Evolutionary conservation across 164 flowering plant species (phyloP).

Genomic region (Dillenia turbinata): DNA sequence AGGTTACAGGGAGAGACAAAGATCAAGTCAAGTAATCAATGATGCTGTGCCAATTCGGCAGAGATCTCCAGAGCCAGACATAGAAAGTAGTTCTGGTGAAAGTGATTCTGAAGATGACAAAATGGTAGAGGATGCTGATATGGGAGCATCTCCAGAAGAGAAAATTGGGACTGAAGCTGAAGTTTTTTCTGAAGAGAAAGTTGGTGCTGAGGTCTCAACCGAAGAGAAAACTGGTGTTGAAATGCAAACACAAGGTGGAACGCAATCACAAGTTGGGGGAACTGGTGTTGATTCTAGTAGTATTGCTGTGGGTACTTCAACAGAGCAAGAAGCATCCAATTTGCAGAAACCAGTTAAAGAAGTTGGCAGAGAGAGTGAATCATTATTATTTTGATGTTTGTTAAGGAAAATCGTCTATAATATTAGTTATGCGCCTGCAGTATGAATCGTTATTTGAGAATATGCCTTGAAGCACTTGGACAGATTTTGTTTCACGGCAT

Average conservation of each 20-base stretch:
- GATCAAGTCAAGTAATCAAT: slow-evolving; percentile 38
- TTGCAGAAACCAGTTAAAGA: too few species aligned
- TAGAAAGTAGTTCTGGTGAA: slow-evolving; percentile 30
- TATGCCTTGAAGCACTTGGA: too few species aligned
- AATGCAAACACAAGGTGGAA: neutral
- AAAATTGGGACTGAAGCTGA: slow-evolving; percentile 16
- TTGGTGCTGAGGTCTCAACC: slow-evolving; percentile 11
- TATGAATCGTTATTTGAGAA: too few species aligned
- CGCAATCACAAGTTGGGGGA: neutral
- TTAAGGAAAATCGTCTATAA: too few species aligned
- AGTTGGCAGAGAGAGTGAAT: too few species aligned
- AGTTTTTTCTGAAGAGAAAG: neutral
- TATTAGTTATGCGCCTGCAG: too few species aligned
- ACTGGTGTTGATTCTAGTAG: too few species aligned
- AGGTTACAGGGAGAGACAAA: slow-evolving; percentile 57
- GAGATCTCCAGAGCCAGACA: slow-evolving; percentile 29
- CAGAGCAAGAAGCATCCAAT: too few species aligned
- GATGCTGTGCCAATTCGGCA: slow-evolving; percentile 66
- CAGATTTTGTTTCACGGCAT: too few species aligned
- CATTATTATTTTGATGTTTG: too few species aligned
- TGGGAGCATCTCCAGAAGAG: slow-evolving; percentile 21
- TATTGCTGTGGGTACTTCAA: too few species aligned
- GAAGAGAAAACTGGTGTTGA: slow-evolving; percentile 18
- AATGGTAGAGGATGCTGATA: slow-evolving; percentile 24
- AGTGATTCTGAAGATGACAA: slow-evolving; percentile 41